A percentile compares a stretch with the other conserved stretches of the same genome.
Evolutionary conservation across 257 asterid species (phyloP).

Genomic region (Nicotiana obtusifolia): DNA sequence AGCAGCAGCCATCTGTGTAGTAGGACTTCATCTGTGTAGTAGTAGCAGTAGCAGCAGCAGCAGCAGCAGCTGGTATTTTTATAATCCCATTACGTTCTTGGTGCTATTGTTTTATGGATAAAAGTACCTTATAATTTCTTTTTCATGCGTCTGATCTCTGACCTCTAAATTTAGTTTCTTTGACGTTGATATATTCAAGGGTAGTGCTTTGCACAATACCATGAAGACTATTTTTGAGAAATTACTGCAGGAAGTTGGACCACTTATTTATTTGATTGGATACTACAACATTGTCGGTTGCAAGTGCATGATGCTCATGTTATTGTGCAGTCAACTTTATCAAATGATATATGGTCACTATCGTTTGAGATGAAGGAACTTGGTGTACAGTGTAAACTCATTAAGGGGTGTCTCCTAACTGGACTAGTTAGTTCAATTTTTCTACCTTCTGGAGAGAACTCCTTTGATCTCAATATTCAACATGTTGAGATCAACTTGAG

Average conservation of each 20-base stretch:
- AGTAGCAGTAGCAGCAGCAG: no score
- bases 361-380: conserved; percentile 51
- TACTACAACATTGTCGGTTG: conserved; percentile 55
- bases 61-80: neutral
- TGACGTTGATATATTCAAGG: no score
- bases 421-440: conserved; percentile 50
- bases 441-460: conserved; percentile 49
- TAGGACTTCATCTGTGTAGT: no score
- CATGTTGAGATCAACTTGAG: conserved; percentile 51
- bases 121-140: neutral
- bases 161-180: conserved; percentile 13
- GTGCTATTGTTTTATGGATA: neutral
- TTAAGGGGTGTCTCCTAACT: conserved; percentile 40
- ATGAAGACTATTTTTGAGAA: no score
- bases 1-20: no score
- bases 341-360: conserved; percentile 40
- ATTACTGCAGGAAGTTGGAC: no score
- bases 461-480: conserved; percentile 44
- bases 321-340: conserved; percentile 46
- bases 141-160: conserved; percentile 13
- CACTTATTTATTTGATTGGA: no score
- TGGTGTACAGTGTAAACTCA: conserved; percentile 37
- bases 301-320: conserved; percentile 58
- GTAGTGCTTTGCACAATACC: no score
- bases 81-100: neutral